Percentiles rank a stretch among this genome's conserved stretches.
These are phyloP conservation scores for Talaromyces nanjingensis DNA, from an alignment of 495 filamentous ascomycete genomes.

Conservation along the genomic window DNA sequence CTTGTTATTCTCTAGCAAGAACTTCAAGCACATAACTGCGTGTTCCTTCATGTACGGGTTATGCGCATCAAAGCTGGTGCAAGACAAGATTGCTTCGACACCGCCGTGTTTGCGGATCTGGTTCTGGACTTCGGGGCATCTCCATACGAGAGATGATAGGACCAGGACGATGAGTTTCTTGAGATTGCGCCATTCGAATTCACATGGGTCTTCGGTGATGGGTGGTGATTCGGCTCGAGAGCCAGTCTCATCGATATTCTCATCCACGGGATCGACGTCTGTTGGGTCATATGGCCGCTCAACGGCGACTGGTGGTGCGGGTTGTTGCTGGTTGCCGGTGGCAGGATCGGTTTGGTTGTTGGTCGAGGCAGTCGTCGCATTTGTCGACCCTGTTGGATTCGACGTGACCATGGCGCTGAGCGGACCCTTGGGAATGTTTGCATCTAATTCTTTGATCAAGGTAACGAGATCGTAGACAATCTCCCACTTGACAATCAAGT, in stretches of 20 bases:
- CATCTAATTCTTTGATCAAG: constrained; percentile 77
- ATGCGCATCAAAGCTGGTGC: constrained; percentile 78
- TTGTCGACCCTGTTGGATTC: constrained; percentile 12
- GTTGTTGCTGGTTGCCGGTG: constrained; percentile 24
- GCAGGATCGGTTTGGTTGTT: constrained; percentile 22
- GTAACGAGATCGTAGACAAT: constrained; percentile 76
- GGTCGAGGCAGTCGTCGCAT: constrained; percentile 19
- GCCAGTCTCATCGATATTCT: constrained; percentile 28
- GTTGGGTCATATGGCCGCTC: constrained; percentile 51
- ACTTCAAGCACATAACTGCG: constrained; percentile 84
- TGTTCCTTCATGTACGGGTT: constrained; percentile 89
- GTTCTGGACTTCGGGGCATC: constrained; percentile 71
- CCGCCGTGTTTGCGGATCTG: constrained; percentile 78
- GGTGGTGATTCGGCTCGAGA: constrained; percentile 50
- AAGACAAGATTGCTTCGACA: constrained; percentile 77
- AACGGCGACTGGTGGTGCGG: constrained; percentile 38
- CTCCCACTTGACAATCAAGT: constrained; percentile 81
- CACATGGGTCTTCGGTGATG: constrained; percentile 72
- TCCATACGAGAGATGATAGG: constrained; percentile 74
- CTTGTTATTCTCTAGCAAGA: constrained; percentile 75
- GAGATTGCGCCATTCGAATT: constrained; percentile 89
- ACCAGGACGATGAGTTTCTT: constrained; percentile 89
- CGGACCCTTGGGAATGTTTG: constrained; percentile 69
- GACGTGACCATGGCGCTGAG: constrained; percentile 36
- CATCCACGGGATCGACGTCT: constrained; percentile 40